Conservation (phyloP, 768 basidiomycete genomes). For the Russula emetica region DNA sequence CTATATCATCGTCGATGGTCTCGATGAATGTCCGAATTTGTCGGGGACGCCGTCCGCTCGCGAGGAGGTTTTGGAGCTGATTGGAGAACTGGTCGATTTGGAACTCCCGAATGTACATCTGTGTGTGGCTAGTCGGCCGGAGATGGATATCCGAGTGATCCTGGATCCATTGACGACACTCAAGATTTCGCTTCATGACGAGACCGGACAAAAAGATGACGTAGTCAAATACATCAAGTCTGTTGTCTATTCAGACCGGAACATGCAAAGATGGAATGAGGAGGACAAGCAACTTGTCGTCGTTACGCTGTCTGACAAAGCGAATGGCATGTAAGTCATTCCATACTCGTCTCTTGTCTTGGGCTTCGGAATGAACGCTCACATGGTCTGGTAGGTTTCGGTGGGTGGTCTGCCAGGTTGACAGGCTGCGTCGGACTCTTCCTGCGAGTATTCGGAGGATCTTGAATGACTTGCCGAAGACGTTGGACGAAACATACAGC, state of each 20-base stretch:
- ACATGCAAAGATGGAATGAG: background rate
- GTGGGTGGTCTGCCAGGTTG: no score
- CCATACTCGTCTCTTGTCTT: background rate
- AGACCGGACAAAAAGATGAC: background rate
- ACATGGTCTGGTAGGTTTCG: no score
- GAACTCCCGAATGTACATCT: background rate
- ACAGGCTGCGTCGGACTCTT: no score
- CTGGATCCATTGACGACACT: background rate
- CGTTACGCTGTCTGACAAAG: background rate
- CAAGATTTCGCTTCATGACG: background rate
- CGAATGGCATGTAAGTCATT: no score
- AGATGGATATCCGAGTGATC: background rate
- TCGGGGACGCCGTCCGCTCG: background rate
- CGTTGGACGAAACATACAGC: no score
- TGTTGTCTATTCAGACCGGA: background rate
- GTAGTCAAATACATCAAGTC: background rate
- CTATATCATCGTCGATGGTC: no score
- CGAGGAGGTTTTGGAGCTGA: background rate
- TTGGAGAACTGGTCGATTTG: background rate
- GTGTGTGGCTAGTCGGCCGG: background rate
- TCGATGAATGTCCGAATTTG: no score
- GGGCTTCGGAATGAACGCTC: no score
- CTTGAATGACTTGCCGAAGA: no score
- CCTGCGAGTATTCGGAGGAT: no score
- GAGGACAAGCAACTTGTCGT: conserved; percentile 1